Base-by-base conservation (phyloP, 2,329 filamentous ascomycete genomes). In the Drechslerella dactyloides region DNA sequence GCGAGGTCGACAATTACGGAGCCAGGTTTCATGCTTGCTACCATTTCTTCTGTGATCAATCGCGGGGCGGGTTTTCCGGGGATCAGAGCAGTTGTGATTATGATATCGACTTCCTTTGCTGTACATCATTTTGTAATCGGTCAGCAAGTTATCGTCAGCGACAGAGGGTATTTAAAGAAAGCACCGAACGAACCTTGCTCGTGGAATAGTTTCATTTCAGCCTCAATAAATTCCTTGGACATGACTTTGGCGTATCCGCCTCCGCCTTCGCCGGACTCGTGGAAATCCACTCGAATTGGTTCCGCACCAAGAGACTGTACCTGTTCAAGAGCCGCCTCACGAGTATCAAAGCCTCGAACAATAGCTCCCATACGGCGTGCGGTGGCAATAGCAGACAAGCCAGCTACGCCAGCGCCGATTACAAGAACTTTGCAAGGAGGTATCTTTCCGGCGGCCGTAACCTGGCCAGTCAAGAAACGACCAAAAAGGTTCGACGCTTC, bases 241-340 rank as follows among this genome's bases (percentile, higher is more conserved):
- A 96, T 96, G 78, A 93, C 90, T 78, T 96, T 96, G 59, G 90
- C 91, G 77, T 96, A 96, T 15, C 92, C 92, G 27, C 92, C 91
- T 7, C 89, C 87, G 1, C 91, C 91, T 11, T 89, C 87, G 1
- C 92, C 92, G 70, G 94, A 91, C 80, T 96, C 92, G 75, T 93
- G 79, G 21, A 96, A 83, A 13, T 91, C 89, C 11, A 65, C 62
- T 21, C 79, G 96, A 90, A 96, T 86, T 76, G 96, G 96, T 77
- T 96, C 92, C 17, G 91, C 92, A 24, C 92, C 92, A 0, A 96
- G 85, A 3, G 91, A 96, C 78, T 96, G 90, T 1, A 96, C 91
- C 80, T 96, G 92, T 79, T 96, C 92, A 46, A 90, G 86, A 23
- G 89, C 91, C 8, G 90, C 92, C n/a, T 90, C 83, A 11, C 92